Percentiles rank a stretch among this genome's conserved stretches.
These are phyloP conservation scores for Dactylellina cionopaga DNA, from an alignment of 2,329 filamentous ascomycete genomes.

Conservation along the genomic window DNA sequence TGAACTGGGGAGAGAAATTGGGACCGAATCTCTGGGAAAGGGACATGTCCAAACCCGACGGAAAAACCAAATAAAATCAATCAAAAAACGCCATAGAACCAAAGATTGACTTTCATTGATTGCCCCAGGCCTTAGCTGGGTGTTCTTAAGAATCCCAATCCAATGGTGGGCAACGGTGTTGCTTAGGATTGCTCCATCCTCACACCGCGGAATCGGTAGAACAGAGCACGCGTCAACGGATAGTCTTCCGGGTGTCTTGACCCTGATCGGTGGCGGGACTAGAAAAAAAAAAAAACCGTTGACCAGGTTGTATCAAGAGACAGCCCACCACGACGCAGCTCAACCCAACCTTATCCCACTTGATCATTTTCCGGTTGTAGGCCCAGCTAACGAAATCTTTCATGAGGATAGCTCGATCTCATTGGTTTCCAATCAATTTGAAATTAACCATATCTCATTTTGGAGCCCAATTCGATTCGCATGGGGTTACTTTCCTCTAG, in stretches of 20 bases:
- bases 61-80: neutral
- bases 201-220: conserved; percentile 53
- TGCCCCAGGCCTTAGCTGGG: conserved; percentile 39
- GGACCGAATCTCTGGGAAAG: conserved; percentile 48
- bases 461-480: conserved; percentile 41
- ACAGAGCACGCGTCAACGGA: conserved; percentile 53
- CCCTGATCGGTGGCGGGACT: conserved; percentile 50
- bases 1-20: conserved; percentile 51
- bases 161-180: conserved; percentile 37
- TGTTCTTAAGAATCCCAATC: conserved; percentile 39
- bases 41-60: too few relatives aligned
- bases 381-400: conserved; percentile 40
- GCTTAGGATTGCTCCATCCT: conserved; percentile 37
- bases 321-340: conserved; percentile 32
- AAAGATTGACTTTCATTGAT: conserved; percentile 47
- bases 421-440: conserved; percentile 52
- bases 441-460: conserved; percentile 49
- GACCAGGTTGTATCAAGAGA: conserved; percentile 40
- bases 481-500: conserved; percentile 35
- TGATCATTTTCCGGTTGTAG: conserved; percentile 40
- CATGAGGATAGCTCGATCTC: conserved; percentile 47
- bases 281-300: conserved; percentile 53
- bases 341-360: conserved; percentile 40
- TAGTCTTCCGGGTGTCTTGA: conserved; percentile 52
- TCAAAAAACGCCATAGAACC: conserved; percentile 45